phyloP scores from a whole-genome alignment of 2,329 filamentous ascomycete genomes.

The Aureobasidium sp. region DNA sequence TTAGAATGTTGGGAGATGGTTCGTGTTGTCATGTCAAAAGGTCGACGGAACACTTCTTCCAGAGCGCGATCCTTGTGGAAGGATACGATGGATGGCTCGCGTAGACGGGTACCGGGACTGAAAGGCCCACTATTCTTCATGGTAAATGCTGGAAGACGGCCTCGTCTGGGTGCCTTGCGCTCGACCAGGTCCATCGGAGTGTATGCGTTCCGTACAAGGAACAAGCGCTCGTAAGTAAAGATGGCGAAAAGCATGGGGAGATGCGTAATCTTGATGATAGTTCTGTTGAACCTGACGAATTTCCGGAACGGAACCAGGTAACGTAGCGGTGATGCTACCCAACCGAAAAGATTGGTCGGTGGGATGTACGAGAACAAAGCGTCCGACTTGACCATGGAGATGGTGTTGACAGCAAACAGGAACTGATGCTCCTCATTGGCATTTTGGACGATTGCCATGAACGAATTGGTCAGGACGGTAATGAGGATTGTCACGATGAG shows the following conservation, averaged over 20 bases:
- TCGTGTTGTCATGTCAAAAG: conserved; percentile 58
- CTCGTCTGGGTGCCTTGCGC: conserved; percentile 36
- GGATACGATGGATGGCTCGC: conserved; percentile 81
- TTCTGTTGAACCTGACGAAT: conserved; percentile 83
- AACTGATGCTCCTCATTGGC: conserved; percentile 89
- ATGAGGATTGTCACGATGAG: conserved; percentile 90
- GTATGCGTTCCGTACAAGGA: conserved; percentile 68
- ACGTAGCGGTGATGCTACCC: conserved; percentile 76
- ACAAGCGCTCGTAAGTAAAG: conserved; percentile 75
- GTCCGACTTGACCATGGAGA: conserved; percentile 98
- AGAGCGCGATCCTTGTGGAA: conserved; percentile 84
- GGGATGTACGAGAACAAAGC: conserved; percentile 90
- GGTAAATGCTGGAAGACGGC: conserved; percentile 28
- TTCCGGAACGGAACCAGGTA: conserved; percentile 71
- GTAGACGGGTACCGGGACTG: conserved; percentile 60
- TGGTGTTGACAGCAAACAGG: conserved; percentile 91
- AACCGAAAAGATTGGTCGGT: conserved; percentile 84
- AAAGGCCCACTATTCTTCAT: conserved; percentile 51
- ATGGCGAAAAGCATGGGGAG: conserved; percentile 81
- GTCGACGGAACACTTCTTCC: conserved; percentile 77
- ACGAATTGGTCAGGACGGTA: conserved; percentile 92
- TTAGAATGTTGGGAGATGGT: conserved; percentile 41
- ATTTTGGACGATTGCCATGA: conserved; percentile 90
- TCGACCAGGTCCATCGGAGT: conserved; percentile 85
- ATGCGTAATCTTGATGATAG: conserved; percentile 84